Percentiles rank a stretch among this genome's conserved stretches.
Evolutionary conservation across 2,329 filamentous ascomycete genomes (phyloP).

Genomic region (Aspergillus awamori): DNA sequence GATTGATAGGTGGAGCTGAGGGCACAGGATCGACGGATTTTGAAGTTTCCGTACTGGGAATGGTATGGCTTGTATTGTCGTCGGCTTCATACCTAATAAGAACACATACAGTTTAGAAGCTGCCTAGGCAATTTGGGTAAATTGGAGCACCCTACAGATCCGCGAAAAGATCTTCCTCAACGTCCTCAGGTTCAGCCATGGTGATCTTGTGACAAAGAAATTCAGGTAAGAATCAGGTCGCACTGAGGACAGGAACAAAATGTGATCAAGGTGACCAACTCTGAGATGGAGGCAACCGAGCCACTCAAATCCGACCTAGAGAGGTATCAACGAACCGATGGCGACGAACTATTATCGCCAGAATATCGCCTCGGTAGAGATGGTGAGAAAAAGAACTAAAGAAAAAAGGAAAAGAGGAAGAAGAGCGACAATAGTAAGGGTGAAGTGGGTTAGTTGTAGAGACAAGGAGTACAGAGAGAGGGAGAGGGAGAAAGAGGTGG

Average conservation of each 20-base stretch:
- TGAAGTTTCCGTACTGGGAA: slow-evolving; percentile 42
- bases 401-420: slow-evolving; percentile 9
- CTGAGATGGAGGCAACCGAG: background rate
- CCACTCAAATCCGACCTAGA: background rate
- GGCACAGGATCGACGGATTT: slow-evolving; percentile 37
- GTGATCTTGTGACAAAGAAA: slow-evolving; percentile 28
- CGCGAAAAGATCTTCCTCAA: slow-evolving; percentile 93
- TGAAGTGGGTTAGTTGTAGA: slow-evolving; percentile 3
- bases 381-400: slow-evolving; percentile 2
- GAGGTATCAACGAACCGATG: background rate
- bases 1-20: slow-evolving; percentile 33
- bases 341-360: background rate
- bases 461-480: background rate
- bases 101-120: slow-evolving; percentile 18
- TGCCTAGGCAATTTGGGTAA: background rate
- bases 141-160: slow-evolving; percentile 71
- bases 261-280: background rate
- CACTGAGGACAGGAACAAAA: background rate
- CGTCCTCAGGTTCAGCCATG: slow-evolving; percentile 80
- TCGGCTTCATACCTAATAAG: slow-evolving; percentile 67
- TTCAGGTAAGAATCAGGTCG: slow-evolving; percentile 1
- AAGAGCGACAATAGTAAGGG: slow-evolving; percentile 18
- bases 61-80: slow-evolving; percentile 50
- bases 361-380: background rate
- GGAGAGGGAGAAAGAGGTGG: slow-evolving; percentile 9